Evolutionary conservation across 257 asterid species (phyloP), one percentile per base, ranked within the genome.

Genomic region (Solanum ossicruentum): DNA sequence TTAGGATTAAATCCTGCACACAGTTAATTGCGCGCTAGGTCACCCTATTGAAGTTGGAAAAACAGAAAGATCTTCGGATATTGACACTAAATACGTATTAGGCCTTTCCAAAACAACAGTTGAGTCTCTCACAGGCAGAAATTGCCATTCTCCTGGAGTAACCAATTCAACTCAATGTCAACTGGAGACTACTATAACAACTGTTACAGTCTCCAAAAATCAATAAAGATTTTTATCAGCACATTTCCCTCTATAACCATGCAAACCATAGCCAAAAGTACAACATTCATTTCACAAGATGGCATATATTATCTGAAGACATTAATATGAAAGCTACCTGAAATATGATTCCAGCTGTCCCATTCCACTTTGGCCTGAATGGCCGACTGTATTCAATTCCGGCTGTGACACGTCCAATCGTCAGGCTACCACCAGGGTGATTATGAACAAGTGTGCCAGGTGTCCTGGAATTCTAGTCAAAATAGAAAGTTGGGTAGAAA

Each of bases 401-500:
- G 85, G 96, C 98, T 21, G 95, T 97, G 84, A 95, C 89, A 21
- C 98, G 97, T 63, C 97, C 98, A 81, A 97, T 91, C 1, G 95
- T 95, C 75, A 95, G 92, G 86, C 86, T 86, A 88, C 86, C 93
- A 90, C 88, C 89, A 18, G 97, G 94, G 79, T 97, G 98, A 87
- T 93, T 97, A 82, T 97, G 99, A 84, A 97, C 98, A 86, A 97
- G 94, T 47, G 95, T 88, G 82, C 99, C 99, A 43, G 98, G 98
- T 3, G 96, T 94, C 92, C 99, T 94, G 82, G 99, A 97, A 89
- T 97, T 97, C 99, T 97, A 89, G 65, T 54, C n/a, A 85, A 82
- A 63, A 82, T 71, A 81, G 43, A 26, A 52, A 85, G 86, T 52
- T 78, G 85, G 73, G 57, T 23, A 36, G 71, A 45, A 43, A 67